These are phyloP conservation scores for Draba incana DNA, from an alignment of 345 rosid species.

Conservation along the genomic window DNA sequence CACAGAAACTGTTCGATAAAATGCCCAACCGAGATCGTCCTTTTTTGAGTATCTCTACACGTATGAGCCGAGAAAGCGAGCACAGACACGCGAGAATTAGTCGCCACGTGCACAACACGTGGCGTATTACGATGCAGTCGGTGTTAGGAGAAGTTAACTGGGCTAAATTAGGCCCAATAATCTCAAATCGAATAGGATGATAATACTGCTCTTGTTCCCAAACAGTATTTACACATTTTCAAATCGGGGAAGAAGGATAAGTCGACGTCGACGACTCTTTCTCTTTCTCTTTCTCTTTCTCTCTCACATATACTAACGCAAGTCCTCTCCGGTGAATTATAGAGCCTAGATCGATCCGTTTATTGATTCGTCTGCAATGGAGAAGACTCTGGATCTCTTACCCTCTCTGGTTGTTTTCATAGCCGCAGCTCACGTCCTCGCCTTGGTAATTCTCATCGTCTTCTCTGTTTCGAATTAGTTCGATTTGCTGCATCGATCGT, in stretches of 20 bases:
- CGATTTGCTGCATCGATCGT: background rate
- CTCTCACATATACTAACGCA: conserved; percentile 13
- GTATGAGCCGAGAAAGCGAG: conserved; percentile 18
- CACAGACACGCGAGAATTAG: conserved; percentile 3
- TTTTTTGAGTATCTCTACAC: conserved; percentile 24
- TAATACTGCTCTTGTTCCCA: conserved; percentile 8
- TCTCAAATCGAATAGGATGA: too few relatives aligned
- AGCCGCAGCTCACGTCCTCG: conserved; percentile 78
- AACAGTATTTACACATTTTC: background rate
- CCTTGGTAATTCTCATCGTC: conserved; percentile 51
- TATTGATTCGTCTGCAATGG: conserved; percentile 7
- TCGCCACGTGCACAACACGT: conserved; percentile 40
- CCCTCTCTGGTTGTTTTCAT: conserved; percentile 65
- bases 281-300: conserved; percentile 28
- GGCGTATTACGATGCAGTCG: conserved; percentile 18
- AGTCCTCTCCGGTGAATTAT: conserved; percentile 33
- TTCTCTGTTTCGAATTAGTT: background rate
- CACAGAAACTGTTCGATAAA: conserved; percentile 51
- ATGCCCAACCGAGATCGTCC: conserved; percentile 44
- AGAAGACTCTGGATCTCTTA: conserved; percentile 57
- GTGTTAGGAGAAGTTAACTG: background rate
- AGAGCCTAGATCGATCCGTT: background rate
- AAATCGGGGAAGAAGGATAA: conserved; percentile 31
- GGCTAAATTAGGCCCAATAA: conserved; percentile 23
- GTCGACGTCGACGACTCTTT: conserved; percentile 37